These are phyloP conservation scores for Plenodomus lindquistii DNA, from an alignment of 2,329 filamentous ascomycete genomes.

Conservation along the genomic window DNA sequence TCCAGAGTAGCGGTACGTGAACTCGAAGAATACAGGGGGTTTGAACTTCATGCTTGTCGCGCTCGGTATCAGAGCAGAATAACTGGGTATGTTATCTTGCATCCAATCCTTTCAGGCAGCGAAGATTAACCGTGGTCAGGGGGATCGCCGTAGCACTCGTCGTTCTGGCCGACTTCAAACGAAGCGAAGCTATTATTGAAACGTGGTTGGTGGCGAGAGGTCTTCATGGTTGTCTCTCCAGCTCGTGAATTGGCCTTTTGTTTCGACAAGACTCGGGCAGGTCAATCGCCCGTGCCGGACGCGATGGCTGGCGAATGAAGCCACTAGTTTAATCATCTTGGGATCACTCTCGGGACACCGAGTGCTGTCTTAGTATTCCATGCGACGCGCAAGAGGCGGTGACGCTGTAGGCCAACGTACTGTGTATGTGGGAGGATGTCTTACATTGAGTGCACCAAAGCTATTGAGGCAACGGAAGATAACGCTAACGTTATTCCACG, in stretches of 20 bases:
- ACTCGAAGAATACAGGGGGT: not conserved
- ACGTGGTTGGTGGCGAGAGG: slow-evolving; percentile 16
- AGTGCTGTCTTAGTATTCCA: slow-evolving; percentile 8
- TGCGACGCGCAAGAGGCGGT: not conserved
- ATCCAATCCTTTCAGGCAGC: not conserved
- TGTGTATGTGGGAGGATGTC: not conserved
- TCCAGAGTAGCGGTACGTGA: slow-evolving; percentile 8
- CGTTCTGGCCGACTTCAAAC: slow-evolving; percentile 16
- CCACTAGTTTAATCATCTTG: slow-evolving; percentile 9
- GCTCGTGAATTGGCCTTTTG: slow-evolving; percentile 8
- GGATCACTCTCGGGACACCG: slow-evolving; percentile 19
- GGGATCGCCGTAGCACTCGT: not conserved
- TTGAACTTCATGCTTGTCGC: not conserved
- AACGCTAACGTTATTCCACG: not conserved
- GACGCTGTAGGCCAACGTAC: not conserved
- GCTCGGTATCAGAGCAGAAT: not conserved
- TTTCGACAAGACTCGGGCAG: slow-evolving; percentile 1
- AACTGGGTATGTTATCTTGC: not conserved
- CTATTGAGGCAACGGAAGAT: not conserved
- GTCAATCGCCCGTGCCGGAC: slow-evolving; percentile 6
- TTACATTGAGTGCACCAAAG: not conserved
- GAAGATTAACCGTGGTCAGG: not conserved
- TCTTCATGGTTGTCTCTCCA: slow-evolving; percentile 10
- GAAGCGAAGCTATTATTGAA: slow-evolving; percentile 13
- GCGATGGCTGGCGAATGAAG: slow-evolving; percentile 19